Base-by-base conservation (phyloP, 148 eudicot species). In the Rhododendron molle region DNA sequence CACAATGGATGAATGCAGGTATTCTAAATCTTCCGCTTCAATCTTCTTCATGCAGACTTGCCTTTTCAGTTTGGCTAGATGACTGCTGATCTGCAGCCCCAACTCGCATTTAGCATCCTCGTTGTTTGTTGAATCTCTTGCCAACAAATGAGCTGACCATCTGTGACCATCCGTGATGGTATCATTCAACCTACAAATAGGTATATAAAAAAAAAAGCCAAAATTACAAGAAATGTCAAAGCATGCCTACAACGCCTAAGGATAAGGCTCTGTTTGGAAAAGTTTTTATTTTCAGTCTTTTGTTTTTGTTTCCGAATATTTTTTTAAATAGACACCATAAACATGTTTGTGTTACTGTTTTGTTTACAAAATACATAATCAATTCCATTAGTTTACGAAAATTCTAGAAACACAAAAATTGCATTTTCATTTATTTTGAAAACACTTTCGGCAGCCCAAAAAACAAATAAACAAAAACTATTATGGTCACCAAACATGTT, bases 71-170 rank as follows among this genome's bases (percentile, higher is more conserved):
- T 84, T 67, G 8, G 23, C 58, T 52, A 84, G n/a, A 38, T 40
- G 78, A 40, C 34, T 50, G 32, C 83, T 71, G 56, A 86, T 81
- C 87, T 86, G 80, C 44, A 76, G 49, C 46, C 85, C 83, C 85
- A 89, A 62, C n/a, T 86, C 62, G 76, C 83, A 30, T 69, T 76
- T 82, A 50, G 34, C 72, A 72, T 82, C 83, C 49, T 52, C 76
- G 21, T 83, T 46, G 21, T 72, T 32, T 26, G 65, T 26, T 9
- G 76, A 67, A 18, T 81, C 44, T 71, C 54, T 65, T 78, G 47
- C 13, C 65, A 88, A 54, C 77, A 85, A 46, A 54, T 56, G 21
- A 81, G 90, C 90, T 15, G 87, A 86, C 88, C 88, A 86, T 36
- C 49, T 65, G 43, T 69, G 52, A 44, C 28, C 76, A 50, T 84